Evolutionary conservation across 768 basidiomycete genomes (phyloP).

Genomic region (Rhodotorula babjevae): DNA sequence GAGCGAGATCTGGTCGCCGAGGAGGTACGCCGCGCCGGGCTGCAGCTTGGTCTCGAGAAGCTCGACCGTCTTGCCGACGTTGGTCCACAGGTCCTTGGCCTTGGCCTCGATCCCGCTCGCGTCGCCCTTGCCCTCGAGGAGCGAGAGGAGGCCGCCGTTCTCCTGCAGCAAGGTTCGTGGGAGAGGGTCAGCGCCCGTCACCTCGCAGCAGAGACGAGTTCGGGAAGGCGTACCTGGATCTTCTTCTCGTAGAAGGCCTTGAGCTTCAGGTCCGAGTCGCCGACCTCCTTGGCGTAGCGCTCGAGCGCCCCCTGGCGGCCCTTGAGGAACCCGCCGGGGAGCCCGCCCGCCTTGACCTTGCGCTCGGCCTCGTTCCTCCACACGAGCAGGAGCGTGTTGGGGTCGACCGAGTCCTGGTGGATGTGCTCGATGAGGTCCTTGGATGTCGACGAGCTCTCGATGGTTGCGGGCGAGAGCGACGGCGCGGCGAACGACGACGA

Average conservation of each 20-base stretch:
- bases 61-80: conserved; percentile 17
- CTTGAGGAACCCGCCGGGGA: conserved; percentile 27
- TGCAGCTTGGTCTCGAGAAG: conserved; percentile 23
- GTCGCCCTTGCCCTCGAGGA: conserved; percentile 29
- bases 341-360: conserved; percentile 5
- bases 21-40: conserved; percentile 12
- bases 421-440: conserved; percentile 27
- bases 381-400: conserved; percentile 27
- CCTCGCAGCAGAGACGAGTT: no score
- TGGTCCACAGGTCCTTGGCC: conserved; percentile 10
- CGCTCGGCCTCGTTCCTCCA: conserved; percentile 33
- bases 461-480: conserved; percentile 36
- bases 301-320: conserved; percentile 35
- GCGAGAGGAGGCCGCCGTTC: conserved; percentile 21
- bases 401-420: conserved; percentile 24
- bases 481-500: conserved; percentile 17
- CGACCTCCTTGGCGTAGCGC: conserved; percentile 23
- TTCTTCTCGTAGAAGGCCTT: conserved; percentile 26
- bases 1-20: conserved; percentile 35
- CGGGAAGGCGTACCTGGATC: conserved; percentile 18
- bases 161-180: no score
- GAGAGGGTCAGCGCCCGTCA: no score
- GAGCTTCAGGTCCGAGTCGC: conserved; percentile 9
- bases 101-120: background rate
- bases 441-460: conserved; percentile 11